Conservation (phyloP, 441 rosid genomes). For the Pelargonium cotyledonis region DNA sequence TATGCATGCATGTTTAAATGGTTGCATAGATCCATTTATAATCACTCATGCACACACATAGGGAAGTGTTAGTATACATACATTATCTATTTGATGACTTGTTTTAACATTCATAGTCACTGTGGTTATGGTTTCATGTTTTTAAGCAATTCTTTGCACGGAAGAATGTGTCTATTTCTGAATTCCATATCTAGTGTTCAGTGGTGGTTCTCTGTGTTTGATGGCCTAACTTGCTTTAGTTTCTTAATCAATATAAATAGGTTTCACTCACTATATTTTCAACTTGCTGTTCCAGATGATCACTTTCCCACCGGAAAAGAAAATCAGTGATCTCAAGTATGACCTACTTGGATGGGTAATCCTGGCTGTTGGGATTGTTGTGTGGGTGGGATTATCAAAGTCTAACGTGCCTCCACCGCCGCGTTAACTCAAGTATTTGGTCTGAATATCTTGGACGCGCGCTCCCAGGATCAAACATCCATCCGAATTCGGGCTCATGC, state of each 20-base stretch:
- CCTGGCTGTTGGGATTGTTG: conserved; percentile 56
- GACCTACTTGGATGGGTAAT: conserved; percentile 59
- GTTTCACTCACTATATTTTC: conserved; percentile 3
- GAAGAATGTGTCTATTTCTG: not conserved
- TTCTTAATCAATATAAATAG: not conserved
- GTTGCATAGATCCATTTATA: not conserved
- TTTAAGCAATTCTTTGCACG: no score
- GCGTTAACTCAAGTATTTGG: conserved; percentile 22
- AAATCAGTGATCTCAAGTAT: conserved; percentile 48
- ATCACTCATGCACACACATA: not conserved
- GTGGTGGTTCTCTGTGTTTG: not conserved
- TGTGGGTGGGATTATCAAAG: conserved; percentile 53
- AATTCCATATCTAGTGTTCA: not conserved
- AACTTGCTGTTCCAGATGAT: conserved; percentile 31
- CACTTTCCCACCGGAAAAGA: conserved; percentile 28
- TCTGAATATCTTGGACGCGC: not conserved
- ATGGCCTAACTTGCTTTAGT: not conserved
- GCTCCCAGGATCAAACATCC: not conserved
- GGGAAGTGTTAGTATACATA: not conserved
- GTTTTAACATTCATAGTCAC: not conserved
- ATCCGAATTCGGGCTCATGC: not conserved
- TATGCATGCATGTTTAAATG: not conserved
- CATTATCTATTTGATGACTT: not conserved
- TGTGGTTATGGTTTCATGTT: not conserved
- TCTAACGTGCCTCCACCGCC: conserved; percentile 52